Base-by-base conservation (phyloP, 805 yeast genomes). In the Barnettozyma californica region DNA sequence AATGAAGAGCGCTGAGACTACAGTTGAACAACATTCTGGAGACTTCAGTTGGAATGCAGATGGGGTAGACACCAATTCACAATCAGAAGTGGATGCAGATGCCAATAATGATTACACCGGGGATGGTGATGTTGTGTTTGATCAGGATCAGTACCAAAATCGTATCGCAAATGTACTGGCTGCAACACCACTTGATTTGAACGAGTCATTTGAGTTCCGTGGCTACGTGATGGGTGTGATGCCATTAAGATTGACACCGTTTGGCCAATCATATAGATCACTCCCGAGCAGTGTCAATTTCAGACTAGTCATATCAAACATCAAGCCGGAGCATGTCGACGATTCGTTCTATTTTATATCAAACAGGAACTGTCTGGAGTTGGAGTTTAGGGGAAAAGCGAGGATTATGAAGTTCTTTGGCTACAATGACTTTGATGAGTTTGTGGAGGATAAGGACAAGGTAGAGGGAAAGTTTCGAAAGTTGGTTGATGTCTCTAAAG, bases 161-260 rank as follows among this genome's bases (percentile, higher is more conserved):
- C 41, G 41, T 23, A 38, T 38, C 27, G 41, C 41, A 27, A 21
- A 5, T 4, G 27, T 20, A 4, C 29, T 38, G 18, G 27, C 18
- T n/a, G n/a, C 41, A n/a, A 20, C 25, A 10, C 25, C 41, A 7
- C 25, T 38, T 18, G 41, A 20, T 4, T 20, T 21, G n/a, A 48
- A 47, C 8, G 43, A 27, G 6, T 2, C 29, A 2, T 14, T 45
- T 6, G 19, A 25, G 3, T 50, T 56, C 31, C 3, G 21, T 4
- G 61, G 58, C 1, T 55, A 46, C 20, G 41, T 51, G 1, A 41
- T 55, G 27, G 58, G 58, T 3, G 44, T 51, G 11, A 50, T 50
- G 4, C 61, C 59, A 14, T 16, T 14, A 0, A 39, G 48, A 23
- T 39, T 52, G 10, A 14, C 36, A 25, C 33, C 52, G 1, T 33